Evolutionary conservation across 176 grass and related monocot species (phyloP), one percentile per base, ranked within the genome.

Genomic region (Zea luxurians): DNA sequence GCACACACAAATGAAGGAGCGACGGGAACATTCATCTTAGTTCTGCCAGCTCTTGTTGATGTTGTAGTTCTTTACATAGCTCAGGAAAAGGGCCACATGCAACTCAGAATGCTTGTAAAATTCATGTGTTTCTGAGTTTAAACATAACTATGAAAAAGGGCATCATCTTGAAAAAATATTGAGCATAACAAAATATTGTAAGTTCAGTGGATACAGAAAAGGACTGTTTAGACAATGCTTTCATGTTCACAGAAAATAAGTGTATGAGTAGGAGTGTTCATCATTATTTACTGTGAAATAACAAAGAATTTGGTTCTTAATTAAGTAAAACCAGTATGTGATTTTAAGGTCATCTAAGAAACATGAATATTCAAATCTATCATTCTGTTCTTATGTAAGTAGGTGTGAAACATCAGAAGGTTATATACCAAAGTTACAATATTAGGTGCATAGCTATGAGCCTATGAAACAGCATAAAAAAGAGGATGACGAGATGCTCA

Each of bases 121-220:
- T 73, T 67, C 5, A 66, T 65, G 77, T 77, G 48, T 77, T 72
- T 75, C 9, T 64, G 48, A 87, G 64, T 77, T 71, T 10, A 77
- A 64, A 77, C 46, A 70, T 57, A 68, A 55, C 6, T 27, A 70
- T 44, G 10, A 48, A 21, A 10, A 71, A 0, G 4, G 13, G 16
- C 27, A 47, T 55, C 65, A 77, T 13, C 13, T 58, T 71, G 21
- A 12, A 66, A n/a, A n/a, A 59, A 42, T 17, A 57, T 66, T 45
- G 44, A 36, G 55, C 49, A 48, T 18, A 77, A 48, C 8, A 83
- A 66, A 71, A 75, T 21, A 17, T 21, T 64, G 21, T 74, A 44
- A 42, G 74, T 17, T 75, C 40, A 55, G 21, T 79, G 62, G 74
- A 74, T 79, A 45, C 10, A 61, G 17, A 48, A 48, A 64, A 77